Conservation (phyloP, 768 basidiomycete species). For the Pleurotus pulmonarius region DNA sequence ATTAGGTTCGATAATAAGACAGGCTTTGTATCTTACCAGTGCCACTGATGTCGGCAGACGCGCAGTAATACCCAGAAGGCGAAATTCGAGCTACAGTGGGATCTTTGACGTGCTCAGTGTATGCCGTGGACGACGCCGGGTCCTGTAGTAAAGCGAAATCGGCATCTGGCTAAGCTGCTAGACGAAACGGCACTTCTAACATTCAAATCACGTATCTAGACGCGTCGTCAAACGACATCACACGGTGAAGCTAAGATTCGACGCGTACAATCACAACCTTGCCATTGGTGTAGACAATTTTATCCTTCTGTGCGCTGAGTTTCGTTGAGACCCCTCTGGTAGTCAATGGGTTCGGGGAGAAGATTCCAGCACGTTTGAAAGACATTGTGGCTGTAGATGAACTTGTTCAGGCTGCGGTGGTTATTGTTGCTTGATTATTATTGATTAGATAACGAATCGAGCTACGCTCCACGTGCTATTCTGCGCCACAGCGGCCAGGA, state of each 20-base stretch:
- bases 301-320: slow-evolving; percentile 70
- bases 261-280: slow-evolving; percentile 77
- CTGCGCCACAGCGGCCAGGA: too few species aligned
- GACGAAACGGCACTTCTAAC: slow-evolving; percentile 34
- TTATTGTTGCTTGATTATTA: too few species aligned
- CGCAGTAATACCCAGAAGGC: slow-evolving; percentile 93
- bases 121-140: slow-evolving; percentile 56
- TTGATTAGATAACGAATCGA: too few species aligned
- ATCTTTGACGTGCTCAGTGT: slow-evolving; percentile 78
- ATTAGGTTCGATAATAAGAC: neutral
- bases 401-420: too few species aligned
- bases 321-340: slow-evolving; percentile 68
- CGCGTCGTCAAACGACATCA: neutral
- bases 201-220: slow-evolving; percentile 79
- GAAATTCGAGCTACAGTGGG: slow-evolving; percentile 89
- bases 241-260: neutral
- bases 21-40: slow-evolving; percentile 50
- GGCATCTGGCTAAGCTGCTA: neutral
- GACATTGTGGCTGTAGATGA: slow-evolving; percentile 32
- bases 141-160: slow-evolving; percentile 42
- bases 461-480: too few species aligned
- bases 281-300: slow-evolving; percentile 83
- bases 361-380: slow-evolving; percentile 43
- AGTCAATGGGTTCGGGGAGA: slow-evolving; percentile 69
- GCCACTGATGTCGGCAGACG: slow-evolving; percentile 81